phyloP scores from a whole-genome alignment of 805 yeast species.

The Metschnikowia proteae region DNA sequence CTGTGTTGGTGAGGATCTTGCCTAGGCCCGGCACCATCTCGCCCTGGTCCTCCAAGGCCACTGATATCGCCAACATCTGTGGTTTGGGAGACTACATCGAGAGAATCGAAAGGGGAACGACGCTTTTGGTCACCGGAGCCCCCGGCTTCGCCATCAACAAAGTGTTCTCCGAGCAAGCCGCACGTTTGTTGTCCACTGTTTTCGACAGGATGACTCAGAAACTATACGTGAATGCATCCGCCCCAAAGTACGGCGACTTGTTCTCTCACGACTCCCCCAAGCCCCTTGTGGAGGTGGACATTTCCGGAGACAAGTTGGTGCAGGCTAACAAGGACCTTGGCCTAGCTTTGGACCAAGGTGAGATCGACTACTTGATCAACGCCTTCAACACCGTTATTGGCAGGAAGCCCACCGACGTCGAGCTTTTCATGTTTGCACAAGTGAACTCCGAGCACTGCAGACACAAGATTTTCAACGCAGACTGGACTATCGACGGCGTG shows the following conservation, averaged over 20 bases:
- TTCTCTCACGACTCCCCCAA: constrained; percentile 78
- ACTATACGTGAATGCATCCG: constrained; percentile 47
- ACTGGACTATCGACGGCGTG: constrained; percentile 90
- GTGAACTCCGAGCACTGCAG: constrained; percentile 99
- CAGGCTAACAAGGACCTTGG: constrained; percentile 83
- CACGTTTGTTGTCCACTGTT: constrained; percentile 61
- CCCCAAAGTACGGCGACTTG: constrained; percentile 67
- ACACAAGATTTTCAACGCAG: constrained; percentile 97
- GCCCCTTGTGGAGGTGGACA: constrained; percentile 73
- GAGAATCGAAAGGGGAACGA: constrained; percentile 88
- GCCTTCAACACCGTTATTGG: constrained; percentile 75
- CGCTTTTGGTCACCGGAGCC: constrained; percentile 51
- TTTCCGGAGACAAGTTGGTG: constrained; percentile 58
- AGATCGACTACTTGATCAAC: constrained; percentile 78
- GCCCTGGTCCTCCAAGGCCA: constrained; percentile 99
- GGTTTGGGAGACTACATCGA: constrained; percentile 69
- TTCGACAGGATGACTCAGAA: constrained; percentile 95
- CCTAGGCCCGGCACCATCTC: constrained; percentile 97
- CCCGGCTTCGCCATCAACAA: constrained; percentile 67
- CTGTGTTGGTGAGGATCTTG: constrained; percentile 66
- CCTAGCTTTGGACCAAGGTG: constrained; percentile 91
- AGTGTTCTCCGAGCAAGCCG: constrained; percentile 35
- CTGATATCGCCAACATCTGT: constrained; percentile 86
- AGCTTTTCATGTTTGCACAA: constrained; percentile 98
- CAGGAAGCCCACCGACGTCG: constrained; percentile 96